Evolutionary conservation across 148 eudicot genomes (phyloP), one percentile per base, ranked within the genome.

Genomic region (Spergularia bocconei): DNA sequence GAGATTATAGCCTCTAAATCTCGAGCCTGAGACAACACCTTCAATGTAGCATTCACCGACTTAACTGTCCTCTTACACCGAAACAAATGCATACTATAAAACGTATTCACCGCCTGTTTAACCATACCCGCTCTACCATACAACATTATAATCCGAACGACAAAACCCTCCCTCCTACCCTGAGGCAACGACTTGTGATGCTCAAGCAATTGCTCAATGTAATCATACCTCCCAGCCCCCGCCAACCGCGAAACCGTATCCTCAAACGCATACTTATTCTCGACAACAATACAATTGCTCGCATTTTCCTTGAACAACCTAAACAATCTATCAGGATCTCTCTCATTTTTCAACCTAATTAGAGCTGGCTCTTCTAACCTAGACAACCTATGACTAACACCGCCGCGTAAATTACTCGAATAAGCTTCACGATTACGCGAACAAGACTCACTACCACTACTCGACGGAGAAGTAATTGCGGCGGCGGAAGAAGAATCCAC

Each of bases 71-170:
- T 75, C n/a, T 71, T 82, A 85, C 94, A 91, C 17, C 92, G 84
- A 84, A 81, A 84, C 71, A 85, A 80, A 63, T 91, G 91, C 97
- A 93, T 87, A 75, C 81, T 83, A 76, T 79, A 75, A 61, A 91
- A 89, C 7, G 98, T 93, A 77, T 85, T 72, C 8, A 93, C 55
- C 13, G 98, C 91, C 47, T 89, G 87, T 20, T 86, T 75, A 74
- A 75, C 75, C 98, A 93, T 91, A 41, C 93, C 91, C 3, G 88
- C 95, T 73, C 69, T 89, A 19, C 97, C 98, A 81, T 93, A 93
- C 85, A 91, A 73, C 87, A 87, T 87, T 83, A 93, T 93, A 73
- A 93, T 81, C 69, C 97, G 72, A 14, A 93, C 69, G n/a, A 93
- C 44, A 65, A 93, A 93, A 9, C 97, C 97, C 78, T 93, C 98